These are phyloP conservation scores for Syzygium grande DNA, from an alignment of 345 rosid species.

Conservation along the genomic window DNA sequence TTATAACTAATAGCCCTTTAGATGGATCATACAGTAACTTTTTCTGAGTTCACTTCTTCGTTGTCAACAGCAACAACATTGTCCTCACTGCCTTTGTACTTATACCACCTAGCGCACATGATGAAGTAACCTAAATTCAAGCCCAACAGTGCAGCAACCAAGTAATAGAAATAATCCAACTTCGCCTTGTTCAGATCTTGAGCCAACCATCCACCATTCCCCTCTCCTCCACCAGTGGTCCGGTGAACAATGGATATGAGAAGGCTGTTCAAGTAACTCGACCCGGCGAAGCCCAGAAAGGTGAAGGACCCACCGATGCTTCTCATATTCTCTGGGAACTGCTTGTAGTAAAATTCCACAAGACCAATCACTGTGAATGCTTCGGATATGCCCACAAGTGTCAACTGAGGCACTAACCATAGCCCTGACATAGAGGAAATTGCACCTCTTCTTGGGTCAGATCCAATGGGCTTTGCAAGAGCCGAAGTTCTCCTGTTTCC, in stretches of 20 bases:
- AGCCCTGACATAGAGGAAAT: constrained; percentile 46
- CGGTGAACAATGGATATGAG: constrained; percentile 24
- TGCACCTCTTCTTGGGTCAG: constrained; percentile 25
- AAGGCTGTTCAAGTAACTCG: constrained; percentile 27
- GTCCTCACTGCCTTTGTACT: constrained; percentile 18
- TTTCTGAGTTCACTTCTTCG: constrained; percentile 1
- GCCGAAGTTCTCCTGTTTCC: constrained; percentile 31
- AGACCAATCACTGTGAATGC: constrained; percentile 23
- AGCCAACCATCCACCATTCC: constrained; percentile 22
- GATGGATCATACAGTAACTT: background rate
- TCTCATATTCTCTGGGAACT: constrained; percentile 52
- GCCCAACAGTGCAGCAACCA: constrained; percentile 20
- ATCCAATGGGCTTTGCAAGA: constrained; percentile 38
- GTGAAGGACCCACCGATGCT: constrained; percentile 30
- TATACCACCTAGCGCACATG: constrained; percentile 27
- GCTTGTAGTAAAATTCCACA: constrained; percentile 42
- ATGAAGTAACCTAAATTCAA: constrained; percentile 23
- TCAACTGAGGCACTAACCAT: constrained; percentile 48
- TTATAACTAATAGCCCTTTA: background rate
- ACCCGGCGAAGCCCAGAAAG: constrained; percentile 16
- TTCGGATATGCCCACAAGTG: constrained; percentile 38
- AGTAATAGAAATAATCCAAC: constrained; percentile 32
- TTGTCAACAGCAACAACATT: background rate
- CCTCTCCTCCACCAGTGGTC: constrained; percentile 2
- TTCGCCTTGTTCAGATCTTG: constrained; percentile 38